A percentile compares a stretch with the other conserved stretches of the same genome.
Evolutionary conservation across 495 filamentous ascomycete species (phyloP).

Genomic region (Daldinia caldariorum): DNA sequence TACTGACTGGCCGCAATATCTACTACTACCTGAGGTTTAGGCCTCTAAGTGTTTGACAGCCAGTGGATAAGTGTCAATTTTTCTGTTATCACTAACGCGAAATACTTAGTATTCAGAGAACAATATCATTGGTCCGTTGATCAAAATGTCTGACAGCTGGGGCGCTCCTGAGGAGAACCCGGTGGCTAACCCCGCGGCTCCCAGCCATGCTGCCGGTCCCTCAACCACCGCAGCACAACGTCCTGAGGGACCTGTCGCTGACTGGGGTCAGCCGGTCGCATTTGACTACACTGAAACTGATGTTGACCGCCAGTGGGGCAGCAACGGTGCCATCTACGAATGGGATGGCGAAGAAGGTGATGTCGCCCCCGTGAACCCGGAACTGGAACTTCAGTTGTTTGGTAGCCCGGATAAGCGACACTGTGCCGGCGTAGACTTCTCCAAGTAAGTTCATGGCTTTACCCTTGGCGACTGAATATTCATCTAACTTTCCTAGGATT

Average conservation of each 20-base stretch:
- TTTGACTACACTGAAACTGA: slow-evolving; percentile 66
- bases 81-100: not conserved
- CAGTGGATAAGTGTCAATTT: not conserved
- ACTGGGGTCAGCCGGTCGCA: slow-evolving; percentile 63
- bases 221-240: slow-evolving; percentile 36
- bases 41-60: not conserved
- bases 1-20: not conserved
- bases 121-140: slow-evolving; percentile 1
- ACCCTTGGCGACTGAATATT: not conserved
- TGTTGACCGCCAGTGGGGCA: slow-evolving; percentile 45
- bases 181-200: slow-evolving; percentile 48
- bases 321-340: slow-evolving; percentile 74
- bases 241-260: slow-evolving; percentile 32
- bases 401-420: slow-evolving; percentile 54
- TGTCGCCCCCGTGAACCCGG: slow-evolving; percentile 72
- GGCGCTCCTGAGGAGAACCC: slow-evolving; percentile 48
- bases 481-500: slow-evolving; percentile 55
- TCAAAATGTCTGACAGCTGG: slow-evolving; percentile 52
- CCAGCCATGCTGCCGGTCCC: slow-evolving; percentile 31
- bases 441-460: slow-evolving; percentile 51
- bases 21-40: not conserved
- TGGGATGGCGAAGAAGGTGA: slow-evolving; percentile 89
- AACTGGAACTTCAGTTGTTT: slow-evolving; percentile 80
- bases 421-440: slow-evolving; percentile 58
- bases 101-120: not conserved